Base-by-base conservation (phyloP, 2,329 filamentous ascomycete genomes). In the Lachnellula suecica region DNA sequence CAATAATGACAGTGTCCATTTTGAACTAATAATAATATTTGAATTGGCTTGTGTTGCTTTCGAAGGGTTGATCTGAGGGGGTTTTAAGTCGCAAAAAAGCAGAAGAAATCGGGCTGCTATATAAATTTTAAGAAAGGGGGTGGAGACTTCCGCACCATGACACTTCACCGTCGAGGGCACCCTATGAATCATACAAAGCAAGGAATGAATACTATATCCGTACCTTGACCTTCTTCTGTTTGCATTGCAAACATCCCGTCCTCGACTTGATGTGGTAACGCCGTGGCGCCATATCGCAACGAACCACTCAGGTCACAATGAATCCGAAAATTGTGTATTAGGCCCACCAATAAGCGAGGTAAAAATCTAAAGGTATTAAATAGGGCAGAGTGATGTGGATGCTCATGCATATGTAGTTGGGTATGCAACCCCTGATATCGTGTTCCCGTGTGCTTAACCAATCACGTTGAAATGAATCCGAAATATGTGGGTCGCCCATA, bases 191-290 rank as follows among this genome's bases (percentile, higher is more conserved):
- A 44, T 15, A 19, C 15, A 8, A 44, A 11, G 17, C 9, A n/a
- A 27, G 42, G 25, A 40, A 23, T 23, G 24, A 1, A 6, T 19
- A 37, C 45, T 17, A n/a, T 31, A 37, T 31, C n/a, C 58, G 42
- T 59, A 65, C 62, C 62, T 65, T 64, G 41, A 66, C 59, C 43
- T 60, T 63, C 20, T 62, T 53, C 50, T 56, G 47, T 44, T 66
- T 66, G 41, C 61, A 66, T 41, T 64, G 58, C n/a, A 60, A 11
- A 44, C 63, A 66, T 22, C 63, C 63, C 10, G 57, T 52, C 10
- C 60, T 55, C 22, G 56, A 60, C 51, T 63, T 64, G 23, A 50
- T 47, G 51, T 64, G 60, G 38, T 35, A 25, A 8, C 31, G 23
- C 17, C 25, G 22, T 20, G 35, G 17, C 2, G 46, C 9, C 37